Evolutionary conservation across 2,329 filamentous ascomycete species (phyloP), one percentile per base, ranked within the genome.

Genomic region (Neopestalotiopsis clavispora): DNA sequence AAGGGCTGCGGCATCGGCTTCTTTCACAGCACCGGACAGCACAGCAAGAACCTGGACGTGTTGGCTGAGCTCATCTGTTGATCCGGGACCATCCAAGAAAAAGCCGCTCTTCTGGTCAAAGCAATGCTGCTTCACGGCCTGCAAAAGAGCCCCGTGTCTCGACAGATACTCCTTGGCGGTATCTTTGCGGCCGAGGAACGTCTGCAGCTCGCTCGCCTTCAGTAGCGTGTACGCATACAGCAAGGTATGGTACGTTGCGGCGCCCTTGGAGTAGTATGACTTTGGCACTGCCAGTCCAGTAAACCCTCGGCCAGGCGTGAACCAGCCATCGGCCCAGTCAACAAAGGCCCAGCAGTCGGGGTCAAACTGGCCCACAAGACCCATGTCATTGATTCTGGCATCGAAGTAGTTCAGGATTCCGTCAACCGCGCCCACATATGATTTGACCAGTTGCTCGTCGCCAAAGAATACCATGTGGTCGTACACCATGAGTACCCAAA

Each of bases 321-420:
- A 66, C 78, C 78, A 80, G 2, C 73, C 77, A 4, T 74, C 73
- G 6, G 77, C 78, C 78, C 78, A 79, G 68, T 80, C 78, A 17
- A 79, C 77, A 23, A 78, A 80, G 32, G 78, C 75, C 78, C 78
- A 80, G 1, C 73, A 72, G 10, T 75, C 72, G 0, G 72, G 66
- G 0, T 75, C 73, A 0, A 78, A 71, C 0, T 70, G 69, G 17
- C 75, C 70, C 10, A 70, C 70, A 3, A 71, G 70, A n/a, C 70
- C 70, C 14, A 67, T 59, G 2, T 66, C 45, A 52, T 68, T 70
- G 52, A 70, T 57, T 4, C 49, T 66, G 57, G 38, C 30, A 30
- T 69, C 68, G 40, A 70, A 71, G 6, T 59, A 71, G 32, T 68
- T 34, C 14, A 71, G 59, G 3, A 71, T 69, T 10, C 52, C 68